Percentiles rank a stretch among this genome's conserved stretches.
Conservation (phyloP, 768 basidiomycete species). For the Boletus subparvulus region DNA sequence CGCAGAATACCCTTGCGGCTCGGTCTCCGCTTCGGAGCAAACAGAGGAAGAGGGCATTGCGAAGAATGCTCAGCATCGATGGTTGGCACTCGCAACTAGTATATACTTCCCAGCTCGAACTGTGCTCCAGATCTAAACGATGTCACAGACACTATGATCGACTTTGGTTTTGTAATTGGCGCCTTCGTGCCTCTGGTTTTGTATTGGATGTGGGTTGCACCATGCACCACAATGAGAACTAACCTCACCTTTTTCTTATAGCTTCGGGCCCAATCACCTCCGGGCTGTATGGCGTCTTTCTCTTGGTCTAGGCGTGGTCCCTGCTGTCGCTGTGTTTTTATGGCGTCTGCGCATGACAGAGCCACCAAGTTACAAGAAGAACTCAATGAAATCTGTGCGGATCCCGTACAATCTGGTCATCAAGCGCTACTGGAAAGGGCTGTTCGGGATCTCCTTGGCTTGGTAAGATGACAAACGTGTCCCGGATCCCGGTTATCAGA, state of each 20-base stretch:
- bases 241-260: slow-evolving; percentile 25
- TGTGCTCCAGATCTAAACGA: neutral
- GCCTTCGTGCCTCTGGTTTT: slow-evolving; percentile 83
- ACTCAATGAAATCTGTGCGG: slow-evolving; percentile 72
- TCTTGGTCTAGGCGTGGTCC: slow-evolving; percentile 79
- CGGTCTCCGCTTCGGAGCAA: slow-evolving; percentile 85
- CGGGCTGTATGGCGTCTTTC: slow-evolving; percentile 86
- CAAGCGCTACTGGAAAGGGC: slow-evolving; percentile 74
- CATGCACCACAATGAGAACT: neutral
- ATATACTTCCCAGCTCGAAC: slow-evolving; percentile 22
- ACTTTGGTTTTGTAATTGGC: slow-evolving; percentile 75
- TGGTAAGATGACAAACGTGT: slow-evolving; percentile 47
- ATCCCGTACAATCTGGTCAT: slow-evolving; percentile 79
- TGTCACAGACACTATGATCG: slow-evolving; percentile 75
- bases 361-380: slow-evolving; percentile 67
- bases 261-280: slow-evolving; percentile 77
- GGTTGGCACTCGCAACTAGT: slow-evolving; percentile 92
- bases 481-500: neutral
- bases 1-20: slow-evolving; percentile 89
- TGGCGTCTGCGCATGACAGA: slow-evolving; percentile 89
- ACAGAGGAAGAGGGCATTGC: slow-evolving; percentile 79
- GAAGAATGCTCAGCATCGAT: slow-evolving; percentile 80
- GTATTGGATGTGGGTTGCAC: slow-evolving; percentile 74
- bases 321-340: slow-evolving; percentile 76
- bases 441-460: slow-evolving; percentile 70